phyloP scores from a whole-genome alignment of 208 protist genomes.

The Trypanosoma platydactyli region DNA sequence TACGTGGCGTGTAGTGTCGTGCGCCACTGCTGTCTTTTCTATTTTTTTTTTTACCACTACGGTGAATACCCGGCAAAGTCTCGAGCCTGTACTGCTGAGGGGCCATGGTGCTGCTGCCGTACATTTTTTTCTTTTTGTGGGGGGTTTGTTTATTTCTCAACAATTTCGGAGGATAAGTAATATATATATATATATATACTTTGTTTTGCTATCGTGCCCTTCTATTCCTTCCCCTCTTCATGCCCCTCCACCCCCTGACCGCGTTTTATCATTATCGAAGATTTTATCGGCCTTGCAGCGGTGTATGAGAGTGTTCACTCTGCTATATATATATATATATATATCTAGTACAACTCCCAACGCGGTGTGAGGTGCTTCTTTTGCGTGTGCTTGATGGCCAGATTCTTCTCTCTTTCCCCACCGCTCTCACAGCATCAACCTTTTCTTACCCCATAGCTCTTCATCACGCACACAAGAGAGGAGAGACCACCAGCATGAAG shows the following conservation, averaged over 20 bases:
- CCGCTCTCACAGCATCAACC: no score
- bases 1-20: background rate
- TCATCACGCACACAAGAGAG: background rate
- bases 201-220: background rate
- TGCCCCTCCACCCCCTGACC: background rate
- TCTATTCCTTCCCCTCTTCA: background rate
- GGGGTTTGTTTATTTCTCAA: background rate
- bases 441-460: background rate
- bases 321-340: background rate
- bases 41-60: background rate
- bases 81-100: background rate
- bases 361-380: background rate
- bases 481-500: background rate
- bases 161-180: background rate
- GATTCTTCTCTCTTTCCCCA: background rate
- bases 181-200: constrained; percentile 20
- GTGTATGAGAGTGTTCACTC: no score
- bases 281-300: no score
- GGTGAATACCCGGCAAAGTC: background rate
- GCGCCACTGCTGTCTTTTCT: background rate
- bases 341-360: background rate
- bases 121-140: constrained; percentile 18
- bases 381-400: background rate
- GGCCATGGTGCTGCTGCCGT: background rate
- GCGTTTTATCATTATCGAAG: background rate